phyloP scores from a whole-genome alignment of 164 flowering plant species.

The Nymphaea colorata region DNA sequence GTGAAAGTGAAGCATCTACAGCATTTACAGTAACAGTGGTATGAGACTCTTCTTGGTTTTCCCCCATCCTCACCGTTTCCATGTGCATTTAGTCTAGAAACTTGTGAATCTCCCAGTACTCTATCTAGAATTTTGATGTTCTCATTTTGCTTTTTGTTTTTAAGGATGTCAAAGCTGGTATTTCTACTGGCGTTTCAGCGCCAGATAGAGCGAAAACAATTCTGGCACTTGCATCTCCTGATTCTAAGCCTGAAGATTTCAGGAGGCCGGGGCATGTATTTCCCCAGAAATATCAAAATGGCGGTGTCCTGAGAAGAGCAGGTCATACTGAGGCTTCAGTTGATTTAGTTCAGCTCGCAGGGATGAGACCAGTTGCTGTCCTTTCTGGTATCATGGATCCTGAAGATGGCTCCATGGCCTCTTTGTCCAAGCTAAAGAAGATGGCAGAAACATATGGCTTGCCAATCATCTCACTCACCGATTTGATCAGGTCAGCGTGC shows the following conservation, averaged over 20 bases:
- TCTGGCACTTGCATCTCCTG: conserved; percentile 54
- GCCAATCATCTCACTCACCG: conserved; percentile 63
- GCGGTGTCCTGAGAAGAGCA: conserved; percentile 76
- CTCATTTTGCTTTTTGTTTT: background rate
- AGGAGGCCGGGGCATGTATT: conserved; percentile 93
- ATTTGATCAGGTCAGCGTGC: conserved; percentile 56
- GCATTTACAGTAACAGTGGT: conserved; percentile 86
- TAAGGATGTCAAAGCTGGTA: conserved; percentile 69
- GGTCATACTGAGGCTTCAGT: conserved; percentile 97
- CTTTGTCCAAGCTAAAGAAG: conserved; percentile 40
- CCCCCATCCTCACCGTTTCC: too few species aligned
- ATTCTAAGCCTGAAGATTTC: conserved; percentile 66
- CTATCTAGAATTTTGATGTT: background rate
- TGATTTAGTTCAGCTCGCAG: conserved; percentile 64
- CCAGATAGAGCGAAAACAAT: conserved; percentile 73
- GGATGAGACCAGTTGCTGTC: conserved; percentile 57
- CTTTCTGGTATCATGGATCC: conserved; percentile 57
- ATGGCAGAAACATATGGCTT: conserved; percentile 46
- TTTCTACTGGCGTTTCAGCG: conserved; percentile 89
- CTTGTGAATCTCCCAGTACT: too few species aligned
- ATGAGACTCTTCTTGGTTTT: conserved; percentile 6
- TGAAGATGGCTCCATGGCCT: conserved; percentile 70
- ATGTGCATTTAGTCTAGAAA: too few species aligned
- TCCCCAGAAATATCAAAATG: conserved; percentile 76
- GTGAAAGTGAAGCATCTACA: conserved; percentile 54